Evolutionary conservation across 2,329 filamentous ascomycete genomes (phyloP).

Genomic region (Ceratocystis harringtonii): DNA sequence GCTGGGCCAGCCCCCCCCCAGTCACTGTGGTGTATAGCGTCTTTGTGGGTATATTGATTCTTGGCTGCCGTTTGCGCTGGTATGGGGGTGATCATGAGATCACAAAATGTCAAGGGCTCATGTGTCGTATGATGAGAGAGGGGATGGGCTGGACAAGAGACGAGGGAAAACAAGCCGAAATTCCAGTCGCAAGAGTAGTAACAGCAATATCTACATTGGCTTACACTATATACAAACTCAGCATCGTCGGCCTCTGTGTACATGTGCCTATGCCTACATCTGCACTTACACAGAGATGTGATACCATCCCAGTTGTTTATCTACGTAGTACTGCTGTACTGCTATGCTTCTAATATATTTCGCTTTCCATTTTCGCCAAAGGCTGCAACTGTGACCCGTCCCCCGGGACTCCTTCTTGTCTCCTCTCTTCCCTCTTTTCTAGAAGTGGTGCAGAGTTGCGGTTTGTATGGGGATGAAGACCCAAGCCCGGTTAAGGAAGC

Average conservation of each 20-base stretch:
- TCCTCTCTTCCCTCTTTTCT: too few species aligned
- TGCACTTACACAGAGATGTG: not conserved
- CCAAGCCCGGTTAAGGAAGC: not conserved
- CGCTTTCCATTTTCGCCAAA: too few species aligned
- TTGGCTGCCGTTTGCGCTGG: not conserved
- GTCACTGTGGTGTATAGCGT: not conserved
- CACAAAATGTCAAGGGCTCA: not conserved
- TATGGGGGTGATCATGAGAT: conserved; percentile 1
- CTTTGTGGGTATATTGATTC: not conserved
- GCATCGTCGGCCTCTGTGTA: too few species aligned
- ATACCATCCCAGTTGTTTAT: too few species aligned
- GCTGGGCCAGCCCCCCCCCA: not conserved
- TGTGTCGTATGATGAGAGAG: not conserved
- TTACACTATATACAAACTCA: too few species aligned
- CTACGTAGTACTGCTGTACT: too few species aligned
- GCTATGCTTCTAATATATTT: too few species aligned
- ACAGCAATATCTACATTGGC: too few species aligned
- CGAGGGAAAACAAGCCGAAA: not conserved
- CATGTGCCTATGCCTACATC: not conserved
- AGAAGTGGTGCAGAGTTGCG: too few species aligned
- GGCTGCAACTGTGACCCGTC: too few species aligned
- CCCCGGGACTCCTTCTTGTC: too few species aligned
- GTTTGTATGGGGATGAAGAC: too few species aligned
- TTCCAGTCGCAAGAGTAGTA: not conserved
- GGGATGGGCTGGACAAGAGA: not conserved